These are phyloP conservation scores for Alternaria brassicae DNA, from an alignment of 2,329 filamentous ascomycete species.

Conservation along the genomic window DNA sequence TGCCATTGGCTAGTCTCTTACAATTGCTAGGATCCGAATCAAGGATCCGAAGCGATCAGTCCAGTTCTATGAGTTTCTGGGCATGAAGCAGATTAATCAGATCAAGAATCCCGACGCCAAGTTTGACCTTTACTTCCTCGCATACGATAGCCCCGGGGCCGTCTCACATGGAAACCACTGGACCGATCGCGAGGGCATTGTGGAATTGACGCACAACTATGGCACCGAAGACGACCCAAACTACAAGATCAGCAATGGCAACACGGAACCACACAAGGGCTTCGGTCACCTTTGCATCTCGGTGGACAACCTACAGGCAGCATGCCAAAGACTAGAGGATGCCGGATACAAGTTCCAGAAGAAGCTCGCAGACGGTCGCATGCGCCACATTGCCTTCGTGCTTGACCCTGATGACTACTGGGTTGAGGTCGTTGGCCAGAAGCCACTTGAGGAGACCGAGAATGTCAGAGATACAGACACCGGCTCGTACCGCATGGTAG, in stretches of 20 bases:
- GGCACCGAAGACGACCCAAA: constrained; percentile 85
- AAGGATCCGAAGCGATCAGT: constrained; percentile 87
- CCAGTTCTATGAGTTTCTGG: constrained; percentile 93
- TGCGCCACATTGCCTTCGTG: constrained; percentile 80
- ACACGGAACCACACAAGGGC: constrained; percentile 86
- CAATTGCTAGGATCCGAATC: constrained; percentile 67
- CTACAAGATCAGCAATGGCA: constrained; percentile 86
- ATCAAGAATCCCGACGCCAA: constrained; percentile 84
- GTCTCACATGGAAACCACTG: constrained; percentile 76
- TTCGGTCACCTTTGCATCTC: constrained; percentile 84
- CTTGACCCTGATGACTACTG: constrained; percentile 78
- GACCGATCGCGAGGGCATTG: constrained; percentile 83
- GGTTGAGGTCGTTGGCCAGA: constrained; percentile 82
- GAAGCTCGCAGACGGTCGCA: constrained; percentile 82
- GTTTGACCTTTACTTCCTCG: constrained; percentile 95
- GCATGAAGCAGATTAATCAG: constrained; percentile 83
- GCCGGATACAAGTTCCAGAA: constrained; percentile 95
- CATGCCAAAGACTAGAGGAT: constrained; percentile 87
- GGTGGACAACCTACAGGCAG: constrained; percentile 75
- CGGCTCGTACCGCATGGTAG: constrained; percentile 72
- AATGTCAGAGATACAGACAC: constrained; percentile 74
- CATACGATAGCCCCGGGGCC: constrained; percentile 79
- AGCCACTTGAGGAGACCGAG: constrained; percentile 74
- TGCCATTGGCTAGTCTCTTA: constrained; percentile 18
- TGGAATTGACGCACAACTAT: constrained; percentile 86